Base-by-base conservation (phyloP, 2,329 filamentous ascomycete genomes). In the Fusarium sp. region DNA sequence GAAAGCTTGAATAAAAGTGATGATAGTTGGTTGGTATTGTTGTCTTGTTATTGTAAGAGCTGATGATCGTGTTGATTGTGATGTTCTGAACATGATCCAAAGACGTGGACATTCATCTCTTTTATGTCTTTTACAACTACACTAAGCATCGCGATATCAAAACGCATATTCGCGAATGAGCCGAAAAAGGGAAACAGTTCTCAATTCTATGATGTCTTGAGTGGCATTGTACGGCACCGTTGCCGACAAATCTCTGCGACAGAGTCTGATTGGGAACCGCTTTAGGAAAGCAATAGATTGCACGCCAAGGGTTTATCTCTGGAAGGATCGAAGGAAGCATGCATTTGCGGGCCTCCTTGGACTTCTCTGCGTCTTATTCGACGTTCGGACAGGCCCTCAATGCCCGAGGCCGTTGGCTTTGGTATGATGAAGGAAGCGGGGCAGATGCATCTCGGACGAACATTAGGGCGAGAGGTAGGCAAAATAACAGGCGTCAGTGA, bases 131-230 rank as follows among this genome's bases (percentile, higher is more conserved):
- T 56, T 25, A 39, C 22, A n/a, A 33, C 3, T 8, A 13, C 5
- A 20, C 7, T 1, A 1, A 3, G 3, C 6, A 25, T 44, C 22
- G 11, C n/a, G 12, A 38, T 33, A 36, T 11, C 50, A 8, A 31
- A 56, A 8, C 42, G 13, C 20, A 22, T 58, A 50, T 58, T 44
- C 14, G 5, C 4, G 15, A 22, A 15, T 15, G 11, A 18, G 29
- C 65, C 58, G 46, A 65, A 69, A 68, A 17, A 33, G 70, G 72
- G 59, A 76, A 75, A 58, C 64, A 71, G 65, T 74, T 58, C n/a
- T 54, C 25, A 31, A 47, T 27, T 47, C 49, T 33, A 17, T n/a
- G 3, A 33, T 11, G 35, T 38, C 27, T 8, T 3, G 6, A 10
- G 22, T 31, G 3, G 14, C 22, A 33, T 38, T 13, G n/a, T 15